These are phyloP conservation scores for Pseudonitzschia pungens DNA, from an alignment of 108 stramenopile species.

Conservation along the genomic window DNA sequence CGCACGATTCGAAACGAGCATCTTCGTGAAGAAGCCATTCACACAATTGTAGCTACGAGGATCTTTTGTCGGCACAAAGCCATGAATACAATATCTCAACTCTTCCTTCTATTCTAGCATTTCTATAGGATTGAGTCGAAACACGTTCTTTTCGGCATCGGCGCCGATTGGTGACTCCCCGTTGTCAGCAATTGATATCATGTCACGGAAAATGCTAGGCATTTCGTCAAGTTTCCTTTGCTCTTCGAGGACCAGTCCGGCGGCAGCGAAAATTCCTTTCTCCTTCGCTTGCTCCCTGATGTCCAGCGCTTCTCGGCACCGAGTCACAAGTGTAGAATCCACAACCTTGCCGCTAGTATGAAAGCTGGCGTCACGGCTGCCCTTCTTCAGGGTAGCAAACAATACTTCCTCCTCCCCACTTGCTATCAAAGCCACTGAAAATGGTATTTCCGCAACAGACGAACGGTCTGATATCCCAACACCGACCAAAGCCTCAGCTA, in stretches of 20 bases:
- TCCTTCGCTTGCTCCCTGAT: slow-evolving; percentile 43
- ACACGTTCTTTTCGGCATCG: background rate
- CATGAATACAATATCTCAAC: background rate
- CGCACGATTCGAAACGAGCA: no score
- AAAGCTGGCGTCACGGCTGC: background rate
- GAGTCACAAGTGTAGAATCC: slow-evolving; percentile 50
- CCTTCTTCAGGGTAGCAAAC: slow-evolving; percentile 16
- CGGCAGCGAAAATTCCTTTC: slow-evolving; percentile 40
- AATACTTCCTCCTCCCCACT: slow-evolving; percentile 50
- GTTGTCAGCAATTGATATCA: background rate
- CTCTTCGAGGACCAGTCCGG: slow-evolving; percentile 6
- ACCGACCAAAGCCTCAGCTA: background rate
- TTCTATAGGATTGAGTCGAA: slow-evolving; percentile 13
- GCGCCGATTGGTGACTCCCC: background rate
- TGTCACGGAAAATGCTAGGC: background rate
- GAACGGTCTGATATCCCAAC: background rate
- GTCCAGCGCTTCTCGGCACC: slow-evolving; percentile 66
- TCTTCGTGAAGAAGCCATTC: no score
- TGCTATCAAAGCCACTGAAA: slow-evolving; percentile 50
- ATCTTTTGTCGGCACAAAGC: no score
- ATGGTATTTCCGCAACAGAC: slow-evolving; percentile 11
- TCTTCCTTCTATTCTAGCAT: background rate
- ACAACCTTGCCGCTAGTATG: background rate
- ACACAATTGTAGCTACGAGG: no score
- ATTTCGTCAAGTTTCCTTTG: background rate